These are phyloP conservation scores for Clavariopsis aquatica DNA, from an alignment of 495 filamentous ascomycete species.

Conservation along the genomic window DNA sequence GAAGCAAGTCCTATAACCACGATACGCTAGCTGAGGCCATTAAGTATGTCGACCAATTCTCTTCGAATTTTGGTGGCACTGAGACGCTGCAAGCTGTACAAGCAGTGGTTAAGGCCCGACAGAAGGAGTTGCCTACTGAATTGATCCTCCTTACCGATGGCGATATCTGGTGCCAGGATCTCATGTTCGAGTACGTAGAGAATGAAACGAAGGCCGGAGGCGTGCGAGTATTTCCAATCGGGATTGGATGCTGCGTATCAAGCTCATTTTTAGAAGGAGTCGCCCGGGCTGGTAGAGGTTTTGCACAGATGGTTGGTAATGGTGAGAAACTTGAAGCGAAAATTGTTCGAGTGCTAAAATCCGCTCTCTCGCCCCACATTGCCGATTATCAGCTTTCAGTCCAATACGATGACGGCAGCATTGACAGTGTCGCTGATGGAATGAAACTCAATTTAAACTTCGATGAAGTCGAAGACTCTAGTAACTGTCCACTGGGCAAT, in stretches of 20 bases:
- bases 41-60: constrained; percentile 50
- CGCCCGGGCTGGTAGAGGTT: constrained; percentile 65
- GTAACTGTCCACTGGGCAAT: constrained; percentile 8
- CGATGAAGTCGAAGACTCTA: not conserved
- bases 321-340: constrained; percentile 62
- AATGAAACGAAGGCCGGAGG: constrained; percentile 47
- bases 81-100: constrained; percentile 60
- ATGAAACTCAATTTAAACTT: constrained; percentile 39
- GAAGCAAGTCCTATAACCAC: constrained; percentile 57
- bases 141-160: constrained; percentile 71
- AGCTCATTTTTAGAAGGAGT: constrained; percentile 68
- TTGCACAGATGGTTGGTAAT: constrained; percentile 59
- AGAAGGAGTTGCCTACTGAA: constrained; percentile 56
- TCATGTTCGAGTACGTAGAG: constrained; percentile 58
- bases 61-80: constrained; percentile 62
- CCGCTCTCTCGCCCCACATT: constrained; percentile 62
- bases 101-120: constrained; percentile 53
- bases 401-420: constrained; percentile 52
- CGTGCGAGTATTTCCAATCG: constrained; percentile 66
- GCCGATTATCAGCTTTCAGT: constrained; percentile 61
- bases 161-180: constrained; percentile 59
- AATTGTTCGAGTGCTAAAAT: constrained; percentile 71
- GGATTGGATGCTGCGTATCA: constrained; percentile 62
- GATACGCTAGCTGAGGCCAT: constrained; percentile 54
- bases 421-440: constrained; percentile 55